Conservation (phyloP, 164 flowering plant genomes). For the Liriodendron chinense region DNA sequence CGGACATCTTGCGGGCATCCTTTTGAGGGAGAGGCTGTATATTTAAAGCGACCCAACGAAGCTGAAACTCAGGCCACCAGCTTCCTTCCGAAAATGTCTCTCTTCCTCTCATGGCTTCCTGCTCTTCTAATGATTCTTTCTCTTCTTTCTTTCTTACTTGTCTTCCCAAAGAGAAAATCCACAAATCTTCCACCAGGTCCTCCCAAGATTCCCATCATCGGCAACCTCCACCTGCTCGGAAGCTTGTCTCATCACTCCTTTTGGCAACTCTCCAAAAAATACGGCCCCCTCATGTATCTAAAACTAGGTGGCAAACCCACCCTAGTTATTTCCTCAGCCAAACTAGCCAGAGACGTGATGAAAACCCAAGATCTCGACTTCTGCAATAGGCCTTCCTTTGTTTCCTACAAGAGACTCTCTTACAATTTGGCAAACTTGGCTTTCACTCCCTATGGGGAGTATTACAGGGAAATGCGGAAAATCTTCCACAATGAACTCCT, state of each 20-base stretch:
- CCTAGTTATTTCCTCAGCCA: slow-evolving; percentile 21
- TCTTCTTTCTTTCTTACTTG: too few relatives aligned
- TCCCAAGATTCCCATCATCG: slow-evolving; percentile 15
- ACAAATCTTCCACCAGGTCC: slow-evolving; percentile 1
- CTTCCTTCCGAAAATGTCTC: too few relatives aligned
- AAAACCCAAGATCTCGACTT: slow-evolving; percentile 17
- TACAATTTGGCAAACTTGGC: slow-evolving; percentile 12
- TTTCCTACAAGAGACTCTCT: not conserved
- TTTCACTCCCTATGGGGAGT: slow-evolving; percentile 20
- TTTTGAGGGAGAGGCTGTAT: too few relatives aligned
- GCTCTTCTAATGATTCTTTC: too few relatives aligned
- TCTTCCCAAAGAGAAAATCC: too few relatives aligned
- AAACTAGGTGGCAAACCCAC: slow-evolving; percentile 17
- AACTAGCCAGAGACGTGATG: slow-evolving; percentile 16
- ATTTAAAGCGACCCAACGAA: too few relatives aligned
- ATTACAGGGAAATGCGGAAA: slow-evolving; percentile 32
- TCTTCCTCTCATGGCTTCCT: too few relatives aligned
- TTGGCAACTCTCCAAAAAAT: slow-evolving; percentile 8
- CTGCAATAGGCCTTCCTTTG: slow-evolving; percentile 11
- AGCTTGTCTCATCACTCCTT: slow-evolving; percentile 7
- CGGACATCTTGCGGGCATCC: too few relatives aligned
- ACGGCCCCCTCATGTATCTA: slow-evolving; percentile 22
- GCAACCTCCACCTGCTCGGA: slow-evolving; percentile 20
- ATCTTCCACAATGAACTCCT: slow-evolving; percentile 13
- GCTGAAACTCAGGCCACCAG: too few relatives aligned